A percentile compares a stretch with the other conserved stretches of the same genome.
phyloP scores from a whole-genome alignment of 768 basidiomycete species.

The Hypholoma sublateritium region DNA sequence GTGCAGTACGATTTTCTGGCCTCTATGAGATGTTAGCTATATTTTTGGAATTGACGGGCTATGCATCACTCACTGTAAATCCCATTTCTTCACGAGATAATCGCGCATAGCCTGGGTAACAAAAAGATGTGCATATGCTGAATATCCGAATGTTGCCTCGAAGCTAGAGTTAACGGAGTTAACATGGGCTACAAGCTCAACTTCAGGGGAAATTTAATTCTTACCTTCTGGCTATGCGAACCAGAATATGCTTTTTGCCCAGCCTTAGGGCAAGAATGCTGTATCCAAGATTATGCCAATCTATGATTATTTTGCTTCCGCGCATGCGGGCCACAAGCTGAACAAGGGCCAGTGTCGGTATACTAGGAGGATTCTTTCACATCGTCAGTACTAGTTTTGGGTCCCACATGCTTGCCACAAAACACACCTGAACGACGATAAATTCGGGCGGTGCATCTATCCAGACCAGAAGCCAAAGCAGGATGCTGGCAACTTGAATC shows the following conservation, averaged over 20 bases:
- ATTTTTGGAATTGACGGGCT: neutral
- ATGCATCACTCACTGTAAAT: slow-evolving; percentile 58
- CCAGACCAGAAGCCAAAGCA: slow-evolving; percentile 58
- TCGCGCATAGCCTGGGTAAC: slow-evolving; percentile 89
- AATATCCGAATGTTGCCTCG: slow-evolving; percentile 75
- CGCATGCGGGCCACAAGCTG: slow-evolving; percentile 68
- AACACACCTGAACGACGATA: slow-evolving; percentile 84
- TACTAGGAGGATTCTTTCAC: slow-evolving; percentile 89
- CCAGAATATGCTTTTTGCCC: slow-evolving; percentile 66
- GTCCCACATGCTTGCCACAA: neutral
- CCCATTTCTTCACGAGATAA: slow-evolving; percentile 68
- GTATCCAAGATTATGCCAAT: slow-evolving; percentile 99
- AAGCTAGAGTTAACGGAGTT: slow-evolving; percentile 53
- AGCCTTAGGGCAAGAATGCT: slow-evolving; percentile 86
- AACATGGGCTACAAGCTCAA: neutral
- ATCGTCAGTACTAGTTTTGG: neutral
- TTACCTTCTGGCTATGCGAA: slow-evolving; percentile 77
- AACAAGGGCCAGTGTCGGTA: slow-evolving; percentile 88
- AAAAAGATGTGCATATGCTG: slow-evolving; percentile 88
- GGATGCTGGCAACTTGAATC: slow-evolving; percentile 64
- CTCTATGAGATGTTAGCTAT: slow-evolving; percentile 44
- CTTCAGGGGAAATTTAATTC: slow-evolving; percentile 6
- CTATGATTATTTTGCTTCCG: slow-evolving; percentile 88
- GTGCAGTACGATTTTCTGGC: slow-evolving; percentile 75
- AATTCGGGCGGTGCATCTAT: slow-evolving; percentile 74